Evolutionary conservation across 75 land plant species (phyloP).

Genomic region (Sequoiadendron giganteum): DNA sequence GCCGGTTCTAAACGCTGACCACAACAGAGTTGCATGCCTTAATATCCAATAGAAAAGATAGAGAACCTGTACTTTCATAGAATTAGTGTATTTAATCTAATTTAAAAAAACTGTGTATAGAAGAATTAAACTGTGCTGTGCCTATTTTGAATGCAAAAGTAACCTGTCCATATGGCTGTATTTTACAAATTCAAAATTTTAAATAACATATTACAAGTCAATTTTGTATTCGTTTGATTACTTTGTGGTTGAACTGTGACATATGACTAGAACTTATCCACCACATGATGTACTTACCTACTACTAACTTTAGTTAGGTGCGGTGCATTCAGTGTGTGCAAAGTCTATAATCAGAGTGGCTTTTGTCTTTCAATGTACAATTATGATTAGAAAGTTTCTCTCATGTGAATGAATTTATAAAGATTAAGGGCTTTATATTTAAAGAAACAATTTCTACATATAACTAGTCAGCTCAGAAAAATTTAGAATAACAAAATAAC

Average conservation of each 20-base stretch:
- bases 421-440: not conserved
- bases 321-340: not conserved
- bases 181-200: not conserved
- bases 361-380: not conserved
- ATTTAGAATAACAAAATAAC: not conserved
- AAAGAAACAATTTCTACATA: not conserved
- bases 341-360: not conserved
- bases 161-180: not conserved
- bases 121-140: not conserved
- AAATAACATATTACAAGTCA: not conserved
- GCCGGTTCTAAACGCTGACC: not conserved
- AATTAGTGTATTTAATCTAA: not conserved
- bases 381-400: not conserved
- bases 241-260: not conserved
- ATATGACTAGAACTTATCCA: not conserved
- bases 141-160: not conserved
- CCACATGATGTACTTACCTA: not conserved
- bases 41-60: not conserved
- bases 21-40: not conserved
- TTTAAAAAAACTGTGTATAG: not conserved
- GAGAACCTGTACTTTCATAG: not conserved
- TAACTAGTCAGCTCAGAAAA: not conserved
- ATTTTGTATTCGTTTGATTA: not conserved
- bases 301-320: not conserved
- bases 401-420: not conserved